A percentile compares a stretch with the other conserved stretches of the same genome.
Evolutionary conservation across 257 asterid genomes (phyloP).

Genomic region (Solanum ahanhuiri): DNA sequence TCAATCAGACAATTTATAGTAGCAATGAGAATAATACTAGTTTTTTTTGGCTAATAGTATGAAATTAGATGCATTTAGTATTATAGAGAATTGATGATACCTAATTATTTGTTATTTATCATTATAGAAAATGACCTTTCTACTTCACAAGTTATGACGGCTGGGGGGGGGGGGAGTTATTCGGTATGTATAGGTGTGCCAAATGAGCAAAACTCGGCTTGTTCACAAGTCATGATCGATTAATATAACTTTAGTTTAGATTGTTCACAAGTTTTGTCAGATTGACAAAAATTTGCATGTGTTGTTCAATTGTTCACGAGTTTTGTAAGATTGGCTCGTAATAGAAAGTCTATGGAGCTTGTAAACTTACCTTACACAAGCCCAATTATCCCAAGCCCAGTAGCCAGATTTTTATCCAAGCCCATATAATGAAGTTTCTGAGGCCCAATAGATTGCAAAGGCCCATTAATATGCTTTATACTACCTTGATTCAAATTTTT

Average conservation of each 20-base stretch:
- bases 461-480: not conserved
- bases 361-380: not conserved
- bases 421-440: not conserved
- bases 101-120: not conserved
- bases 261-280: not conserved
- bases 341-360: too few relatives aligned
- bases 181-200: too few relatives aligned
- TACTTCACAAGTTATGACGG: not conserved
- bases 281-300: not conserved
- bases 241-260: not conserved
- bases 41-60: too few relatives aligned
- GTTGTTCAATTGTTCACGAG: not conserved
- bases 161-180: too few relatives aligned
- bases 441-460: not conserved
- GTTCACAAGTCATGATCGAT: not conserved
- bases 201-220: too few relatives aligned
- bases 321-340: not conserved
- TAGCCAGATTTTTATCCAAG: not conserved
- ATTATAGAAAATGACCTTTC: not conserved
- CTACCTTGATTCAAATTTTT: not conserved
- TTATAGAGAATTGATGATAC: not conserved
- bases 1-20: too few relatives aligned
- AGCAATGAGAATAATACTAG: not conserved
- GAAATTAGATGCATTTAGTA: not conserved
- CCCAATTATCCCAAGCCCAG: not conserved